Evolutionary conservation across 331 rosid species (phyloP), one percentile per base, ranked within the genome.

Genomic region (Acacia concinna): DNA sequence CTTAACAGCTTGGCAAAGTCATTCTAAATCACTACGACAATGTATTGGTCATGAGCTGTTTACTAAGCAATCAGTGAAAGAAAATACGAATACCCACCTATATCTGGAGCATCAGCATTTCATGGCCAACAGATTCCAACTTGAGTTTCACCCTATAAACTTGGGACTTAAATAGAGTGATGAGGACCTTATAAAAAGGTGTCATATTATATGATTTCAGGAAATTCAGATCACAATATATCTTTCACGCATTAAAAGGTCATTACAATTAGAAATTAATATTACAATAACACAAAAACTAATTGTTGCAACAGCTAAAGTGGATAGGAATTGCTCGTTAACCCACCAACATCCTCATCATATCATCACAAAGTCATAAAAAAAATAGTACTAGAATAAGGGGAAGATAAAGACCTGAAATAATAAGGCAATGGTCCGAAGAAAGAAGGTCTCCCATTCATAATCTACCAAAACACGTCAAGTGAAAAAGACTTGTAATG

Each of bases 381-480:
- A 43, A 35, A 32, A 9, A 72, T 20, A 78, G 27, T 4, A 31
- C 21, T 5, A 20, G 69, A 38, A 27, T 37, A 32, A 23, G 15
- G 71, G 20, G 23, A 67, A 64, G 47, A 51, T 3, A 27, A 63
- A n/a, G 27, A 27, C 47, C 64, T 6, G 37, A 68, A 41, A 37
- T 63, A 71, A 71, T 66, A 76, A 30, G 63, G 38, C 56, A 81
- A 56, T 27, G 57, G 27, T 9, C 37, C 63, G 76, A 30, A 73
- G 67, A 60, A 68, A 75, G 31, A 62, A 62, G 15, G 49, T 63
- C 68, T 23, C 47, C 69, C 68, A 73, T 40, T 32, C 41, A 81
- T 52, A 54, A 73, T 68, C 80, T 75, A 66, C 67, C 78, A 79
- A 68, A 73, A 73, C 76, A 79, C 32, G 71, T 34, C 12, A 78